Percentiles rank a stretch among this genome's conserved stretches.
Conservation (phyloP, 441 rosid genomes). For the Raphanus hybrid region DNA sequence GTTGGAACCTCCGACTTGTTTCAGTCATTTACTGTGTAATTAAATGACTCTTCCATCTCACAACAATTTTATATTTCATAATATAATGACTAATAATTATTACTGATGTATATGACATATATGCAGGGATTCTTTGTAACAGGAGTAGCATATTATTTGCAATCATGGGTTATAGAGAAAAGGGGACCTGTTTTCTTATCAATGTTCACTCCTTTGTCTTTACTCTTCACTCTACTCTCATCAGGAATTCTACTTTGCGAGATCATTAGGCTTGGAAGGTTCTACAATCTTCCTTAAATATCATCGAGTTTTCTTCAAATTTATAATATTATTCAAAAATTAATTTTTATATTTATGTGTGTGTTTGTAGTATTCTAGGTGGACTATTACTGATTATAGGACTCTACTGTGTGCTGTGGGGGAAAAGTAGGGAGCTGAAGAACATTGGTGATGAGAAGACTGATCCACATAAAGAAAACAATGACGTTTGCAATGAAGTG, state of each 20-base stretch:
- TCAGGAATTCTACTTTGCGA: slow-evolving; percentile 71
- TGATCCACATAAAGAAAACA: slow-evolving; percentile 40
- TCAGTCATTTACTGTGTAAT: slow-evolving; percentile 85
- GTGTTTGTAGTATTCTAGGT: slow-evolving; percentile 61
- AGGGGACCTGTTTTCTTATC: slow-evolving; percentile 92
- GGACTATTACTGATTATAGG: slow-evolving; percentile 74
- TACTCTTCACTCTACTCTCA: slow-evolving; percentile 65
- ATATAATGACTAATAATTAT: too few species aligned
- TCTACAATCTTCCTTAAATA: not conserved
- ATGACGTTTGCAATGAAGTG: slow-evolving; percentile 48
- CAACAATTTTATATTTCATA: too few species aligned
- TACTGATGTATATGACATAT: not conserved
- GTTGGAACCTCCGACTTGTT: slow-evolving; percentile 75
- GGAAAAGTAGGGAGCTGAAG: slow-evolving; percentile 66
- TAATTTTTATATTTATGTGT: not conserved
- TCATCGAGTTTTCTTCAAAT: not conserved
- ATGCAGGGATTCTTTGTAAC: slow-evolving; percentile 88
- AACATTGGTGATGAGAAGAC: slow-evolving; percentile 27
- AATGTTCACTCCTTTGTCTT: slow-evolving; percentile 82
- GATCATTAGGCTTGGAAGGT: slow-evolving; percentile 79
- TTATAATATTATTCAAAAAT: not conserved
- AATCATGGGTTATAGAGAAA: slow-evolving; percentile 88
- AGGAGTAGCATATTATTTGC: slow-evolving; percentile 77
- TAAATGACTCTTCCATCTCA: slow-evolving; percentile 15
- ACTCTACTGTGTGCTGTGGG: slow-evolving; percentile 88